A percentile compares a stretch with the other conserved stretches of the same genome.
These are phyloP conservation scores for Inonotus obliquus DNA, from an alignment of 1,284 basidiomycete species.

Conservation along the genomic window DNA sequence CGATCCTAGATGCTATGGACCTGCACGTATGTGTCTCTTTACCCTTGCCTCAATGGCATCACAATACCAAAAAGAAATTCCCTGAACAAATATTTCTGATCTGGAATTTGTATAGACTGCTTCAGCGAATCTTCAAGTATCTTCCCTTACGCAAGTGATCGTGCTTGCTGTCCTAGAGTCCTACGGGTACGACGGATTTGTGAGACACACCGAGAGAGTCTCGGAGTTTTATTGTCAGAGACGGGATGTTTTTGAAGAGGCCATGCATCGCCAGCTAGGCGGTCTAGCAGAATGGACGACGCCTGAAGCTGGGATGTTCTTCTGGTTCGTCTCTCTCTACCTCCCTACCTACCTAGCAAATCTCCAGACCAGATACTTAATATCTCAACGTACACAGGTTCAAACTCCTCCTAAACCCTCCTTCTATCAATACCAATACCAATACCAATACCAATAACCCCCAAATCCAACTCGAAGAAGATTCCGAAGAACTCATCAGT, in stretches of 20 bases:
- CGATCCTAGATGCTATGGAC: slow-evolving; percentile 73
- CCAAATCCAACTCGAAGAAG: slow-evolving; percentile 38
- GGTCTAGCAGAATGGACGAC: slow-evolving; percentile 80
- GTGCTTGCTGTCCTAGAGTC: slow-evolving; percentile 63
- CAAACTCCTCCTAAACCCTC: slow-evolving; percentile 46
- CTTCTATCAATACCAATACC: slow-evolving; percentile 26
- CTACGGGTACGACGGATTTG: slow-evolving; percentile 81
- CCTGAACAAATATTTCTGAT: background rate
- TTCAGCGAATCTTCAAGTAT: slow-evolving; percentile 75
- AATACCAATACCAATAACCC: too few relatives aligned
- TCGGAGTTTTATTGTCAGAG: slow-evolving; percentile 78
- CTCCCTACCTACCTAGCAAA: background rate
- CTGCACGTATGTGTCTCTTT: slow-evolving; percentile 48
- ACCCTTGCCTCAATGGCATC: background rate
- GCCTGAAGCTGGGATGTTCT: slow-evolving; percentile 90
- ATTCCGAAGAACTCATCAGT: slow-evolving; percentile 75
- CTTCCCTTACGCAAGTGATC: slow-evolving; percentile 76
- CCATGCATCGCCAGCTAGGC: slow-evolving; percentile 69
- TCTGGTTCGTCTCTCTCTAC: slow-evolving; percentile 55
- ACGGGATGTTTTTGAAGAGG: slow-evolving; percentile 75
- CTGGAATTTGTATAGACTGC: slow-evolving; percentile 45
- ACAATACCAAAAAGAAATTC: too few relatives aligned
- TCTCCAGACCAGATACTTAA: background rate
- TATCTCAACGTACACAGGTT: slow-evolving; percentile 43
- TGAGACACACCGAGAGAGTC: slow-evolving; percentile 65